A percentile compares a stretch with the other conserved stretches of the same genome.
Evolutionary conservation across 345 rosid genomes (phyloP).

Genomic region (Brassica juncea): DNA sequence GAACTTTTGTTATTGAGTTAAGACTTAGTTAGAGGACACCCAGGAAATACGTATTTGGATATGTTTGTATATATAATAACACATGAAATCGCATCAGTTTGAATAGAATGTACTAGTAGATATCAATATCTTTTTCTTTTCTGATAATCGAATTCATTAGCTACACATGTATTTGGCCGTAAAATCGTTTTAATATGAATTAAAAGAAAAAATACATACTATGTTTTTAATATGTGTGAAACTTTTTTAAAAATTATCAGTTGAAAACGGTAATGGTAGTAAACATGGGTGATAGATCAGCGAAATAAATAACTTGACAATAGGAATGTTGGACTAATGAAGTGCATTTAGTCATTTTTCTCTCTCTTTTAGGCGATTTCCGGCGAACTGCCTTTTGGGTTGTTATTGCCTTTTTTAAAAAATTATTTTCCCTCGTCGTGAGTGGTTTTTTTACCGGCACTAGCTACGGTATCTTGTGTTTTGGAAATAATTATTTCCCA

Average conservation of each 20-base stretch:
- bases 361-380: too few species aligned
- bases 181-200: background rate
- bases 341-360: too few species aligned
- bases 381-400: too few species aligned
- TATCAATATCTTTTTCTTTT: background rate
- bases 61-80: conserved; percentile 18
- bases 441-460: too few species aligned
- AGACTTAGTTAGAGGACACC: conserved; percentile 22
- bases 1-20: background rate
- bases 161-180: conserved; percentile 19
- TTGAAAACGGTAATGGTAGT: background rate
- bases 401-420: too few species aligned
- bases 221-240: background rate
- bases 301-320: too few species aligned
- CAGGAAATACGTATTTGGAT: conserved; percentile 14
- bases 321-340: too few species aligned
- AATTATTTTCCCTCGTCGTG: too few species aligned
- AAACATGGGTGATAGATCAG: background rate
- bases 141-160: background rate
- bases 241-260: too few species aligned
- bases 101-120: background rate
- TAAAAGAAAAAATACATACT: too few species aligned
- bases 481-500: too few species aligned
- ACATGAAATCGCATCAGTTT: conserved; percentile 13
- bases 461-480: too few species aligned